These are phyloP conservation scores for Sphenostylis stenocarpa DNA, from an alignment of 306 rosid genomes.

Conservation along the genomic window DNA sequence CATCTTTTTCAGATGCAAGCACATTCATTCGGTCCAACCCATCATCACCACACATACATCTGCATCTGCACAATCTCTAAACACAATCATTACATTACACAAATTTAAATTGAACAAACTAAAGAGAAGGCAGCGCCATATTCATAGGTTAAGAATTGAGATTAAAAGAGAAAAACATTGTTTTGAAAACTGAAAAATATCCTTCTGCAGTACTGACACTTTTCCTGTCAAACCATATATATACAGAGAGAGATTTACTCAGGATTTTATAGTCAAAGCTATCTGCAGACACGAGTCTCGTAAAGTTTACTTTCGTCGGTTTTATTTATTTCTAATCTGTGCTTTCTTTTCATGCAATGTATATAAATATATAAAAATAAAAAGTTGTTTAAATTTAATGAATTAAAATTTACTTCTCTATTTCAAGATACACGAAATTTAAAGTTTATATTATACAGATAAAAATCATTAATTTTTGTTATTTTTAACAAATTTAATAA, in stretches of 20 bases:
- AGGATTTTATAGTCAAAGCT: background rate
- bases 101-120: background rate
- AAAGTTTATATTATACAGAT: too few species aligned
- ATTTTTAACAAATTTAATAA: too few species aligned
- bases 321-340: background rate
- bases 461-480: too few species aligned
- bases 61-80: background rate
- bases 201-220: background rate
- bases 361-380: too few species aligned
- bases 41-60: background rate
- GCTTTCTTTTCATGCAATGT: too few species aligned
- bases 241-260: background rate
- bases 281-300: background rate
- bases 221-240: background rate
- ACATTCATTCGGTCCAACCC: constrained; percentile 30
- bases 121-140: too few species aligned
- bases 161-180: background rate
- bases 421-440: too few species aligned
- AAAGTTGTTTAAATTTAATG: too few species aligned
- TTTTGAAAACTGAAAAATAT: background rate
- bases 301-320: background rate
- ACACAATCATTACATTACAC: constrained; percentile 21
- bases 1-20: constrained; percentile 23
- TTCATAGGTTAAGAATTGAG: too few species aligned
- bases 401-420: too few species aligned